A percentile compares a stretch with the other conserved stretches of the same genome.
phyloP scores from a whole-genome alignment of 2,329 filamentous ascomycete genomes.

The Beauveria australis region DNA sequence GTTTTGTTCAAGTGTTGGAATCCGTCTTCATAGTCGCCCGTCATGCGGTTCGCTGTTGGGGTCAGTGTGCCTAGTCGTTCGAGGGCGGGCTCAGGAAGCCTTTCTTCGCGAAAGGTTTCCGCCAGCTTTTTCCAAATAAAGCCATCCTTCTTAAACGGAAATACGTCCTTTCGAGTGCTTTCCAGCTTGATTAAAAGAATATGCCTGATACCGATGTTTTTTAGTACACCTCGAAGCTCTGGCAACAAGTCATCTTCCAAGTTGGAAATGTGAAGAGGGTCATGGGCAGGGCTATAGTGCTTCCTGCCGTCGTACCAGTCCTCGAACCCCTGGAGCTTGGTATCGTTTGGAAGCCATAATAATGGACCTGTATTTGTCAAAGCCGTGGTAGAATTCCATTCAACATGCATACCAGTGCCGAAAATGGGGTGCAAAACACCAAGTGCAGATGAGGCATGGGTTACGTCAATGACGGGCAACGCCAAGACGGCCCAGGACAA shows the following conservation, averaged over 20 bases:
- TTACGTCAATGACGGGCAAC: conserved; percentile 26
- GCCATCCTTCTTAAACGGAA: conserved; percentile 33
- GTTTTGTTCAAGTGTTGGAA: conserved; percentile 11
- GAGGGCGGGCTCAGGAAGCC: conserved; percentile 24
- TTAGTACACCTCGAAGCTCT: conserved; percentile 18
- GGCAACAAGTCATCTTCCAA: conserved; percentile 24
- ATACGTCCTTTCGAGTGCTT: conserved; percentile 36
- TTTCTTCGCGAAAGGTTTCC: conserved; percentile 23
- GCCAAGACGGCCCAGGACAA: conserved; percentile 27
- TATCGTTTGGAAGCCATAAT: conserved; percentile 20
- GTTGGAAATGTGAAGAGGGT: conserved; percentile 34
- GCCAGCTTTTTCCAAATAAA: conserved; percentile 28
- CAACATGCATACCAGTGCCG: conserved; percentile 20
- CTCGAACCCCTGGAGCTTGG: conserved; percentile 13
- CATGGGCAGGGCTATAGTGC: conserved; percentile 27
- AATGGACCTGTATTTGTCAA: conserved; percentile 16
- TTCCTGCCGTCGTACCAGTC: conserved; percentile 20
- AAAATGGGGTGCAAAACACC: conserved; percentile 18
- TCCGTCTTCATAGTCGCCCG: conserved; percentile 27
- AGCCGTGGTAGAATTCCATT: conserved; percentile 21
- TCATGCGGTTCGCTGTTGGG: conserved; percentile 25
- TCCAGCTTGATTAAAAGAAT: conserved; percentile 34
- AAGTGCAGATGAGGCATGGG: conserved; percentile 23
- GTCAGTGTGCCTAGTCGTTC: conserved; percentile 22
- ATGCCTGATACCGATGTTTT: conserved; percentile 30